phyloP scores from a whole-genome alignment of 495 filamentous ascomycete genomes.

The Penicillium simplicissimum region DNA sequence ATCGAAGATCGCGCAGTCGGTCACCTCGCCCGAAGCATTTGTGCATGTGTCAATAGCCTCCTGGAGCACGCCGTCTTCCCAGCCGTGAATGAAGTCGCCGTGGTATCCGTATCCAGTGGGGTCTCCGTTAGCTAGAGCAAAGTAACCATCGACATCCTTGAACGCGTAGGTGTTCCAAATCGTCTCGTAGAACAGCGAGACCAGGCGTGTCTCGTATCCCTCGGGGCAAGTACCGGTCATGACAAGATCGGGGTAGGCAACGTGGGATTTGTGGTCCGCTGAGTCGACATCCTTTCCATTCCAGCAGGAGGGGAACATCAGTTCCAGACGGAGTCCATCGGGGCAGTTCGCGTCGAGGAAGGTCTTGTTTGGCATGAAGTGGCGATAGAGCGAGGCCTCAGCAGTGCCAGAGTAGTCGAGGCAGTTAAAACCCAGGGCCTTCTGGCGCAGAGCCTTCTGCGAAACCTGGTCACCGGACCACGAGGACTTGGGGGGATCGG shows the following conservation, averaged over 20 bases:
- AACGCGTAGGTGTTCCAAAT: conserved; percentile 81
- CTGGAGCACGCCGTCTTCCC: conserved; percentile 58
- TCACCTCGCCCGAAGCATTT: conserved; percentile 51
- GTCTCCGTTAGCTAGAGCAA: conserved; percentile 83
- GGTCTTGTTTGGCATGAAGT: conserved; percentile 75
- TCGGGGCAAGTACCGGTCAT: conserved; percentile 76
- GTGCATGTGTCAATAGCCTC: conserved; percentile 51
- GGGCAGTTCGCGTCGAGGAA: conserved; percentile 74
- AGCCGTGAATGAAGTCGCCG: conserved; percentile 82
- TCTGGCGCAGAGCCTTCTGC: conserved; percentile 70
- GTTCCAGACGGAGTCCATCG: conserved; percentile 76
- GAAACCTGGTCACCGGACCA: conserved; percentile 62
- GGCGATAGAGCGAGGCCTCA: conserved; percentile 75
- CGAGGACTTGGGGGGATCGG: conserved; percentile 70
- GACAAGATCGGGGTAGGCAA: conserved; percentile 75
- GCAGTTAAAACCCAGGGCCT: conserved; percentile 91
- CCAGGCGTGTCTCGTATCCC: conserved; percentile 66
- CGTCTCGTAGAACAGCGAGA: conserved; percentile 82
- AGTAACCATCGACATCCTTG: conserved; percentile 63
- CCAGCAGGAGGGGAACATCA: conserved; percentile 94
- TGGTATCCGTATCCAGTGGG: conserved; percentile 80
- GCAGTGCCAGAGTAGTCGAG: conserved; percentile 64
- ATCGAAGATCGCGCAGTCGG: conserved; percentile 60
- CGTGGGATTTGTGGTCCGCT: conserved; percentile 65
- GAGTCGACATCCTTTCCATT: conserved; percentile 68